These are phyloP conservation scores for Candida sonorensis DNA, from an alignment of 805 yeast genomes.

Conservation along the genomic window DNA sequence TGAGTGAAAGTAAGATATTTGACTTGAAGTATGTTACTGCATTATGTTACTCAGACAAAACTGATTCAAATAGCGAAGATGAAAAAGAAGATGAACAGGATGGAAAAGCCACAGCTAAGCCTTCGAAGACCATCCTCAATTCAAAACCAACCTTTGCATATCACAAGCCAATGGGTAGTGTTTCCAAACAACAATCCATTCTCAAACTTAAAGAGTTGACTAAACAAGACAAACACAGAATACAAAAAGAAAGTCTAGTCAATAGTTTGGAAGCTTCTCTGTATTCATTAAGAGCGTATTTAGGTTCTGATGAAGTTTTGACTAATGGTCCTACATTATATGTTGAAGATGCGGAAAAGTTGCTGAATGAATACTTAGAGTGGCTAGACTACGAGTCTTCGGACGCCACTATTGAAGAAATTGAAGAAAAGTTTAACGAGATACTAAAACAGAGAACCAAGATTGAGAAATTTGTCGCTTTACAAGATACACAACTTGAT, in stretches of 20 bases:
- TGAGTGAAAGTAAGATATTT: slow-evolving; percentile 34
- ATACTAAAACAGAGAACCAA: slow-evolving; percentile 22
- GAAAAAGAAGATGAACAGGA: slow-evolving; percentile 8
- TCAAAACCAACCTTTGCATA: slow-evolving; percentile 29
- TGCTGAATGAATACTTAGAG: slow-evolving; percentile 48
- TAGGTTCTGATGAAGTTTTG: slow-evolving; percentile 48
- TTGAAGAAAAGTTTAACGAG: slow-evolving; percentile 30
- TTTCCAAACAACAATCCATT: slow-evolving; percentile 38
- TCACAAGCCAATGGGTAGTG: slow-evolving; percentile 42
- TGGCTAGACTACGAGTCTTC: slow-evolving; percentile 77
- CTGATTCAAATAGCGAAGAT: slow-evolving; percentile 2
- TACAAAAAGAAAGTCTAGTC: slow-evolving; percentile 46
- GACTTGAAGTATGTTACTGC: slow-evolving; percentile 37
- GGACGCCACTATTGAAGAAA: slow-evolving; percentile 33
- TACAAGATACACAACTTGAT: slow-evolving; percentile 42
- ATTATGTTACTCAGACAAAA: slow-evolving; percentile 12
- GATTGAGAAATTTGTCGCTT: slow-evolving; percentile 32
- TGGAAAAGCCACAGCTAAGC: slow-evolving; percentile 11
- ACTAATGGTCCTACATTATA: slow-evolving; percentile 35
- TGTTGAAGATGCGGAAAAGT: slow-evolving; percentile 28
- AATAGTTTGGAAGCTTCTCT: slow-evolving; percentile 70
- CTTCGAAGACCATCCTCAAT: slow-evolving; percentile 16
- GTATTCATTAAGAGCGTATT: slow-evolving; percentile 55
- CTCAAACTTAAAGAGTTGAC: slow-evolving; percentile 47
- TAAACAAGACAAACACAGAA: slow-evolving; percentile 47